Base-by-base conservation (phyloP, 1,284 basidiomycete genomes). In the Leucoagaricus sp. region DNA sequence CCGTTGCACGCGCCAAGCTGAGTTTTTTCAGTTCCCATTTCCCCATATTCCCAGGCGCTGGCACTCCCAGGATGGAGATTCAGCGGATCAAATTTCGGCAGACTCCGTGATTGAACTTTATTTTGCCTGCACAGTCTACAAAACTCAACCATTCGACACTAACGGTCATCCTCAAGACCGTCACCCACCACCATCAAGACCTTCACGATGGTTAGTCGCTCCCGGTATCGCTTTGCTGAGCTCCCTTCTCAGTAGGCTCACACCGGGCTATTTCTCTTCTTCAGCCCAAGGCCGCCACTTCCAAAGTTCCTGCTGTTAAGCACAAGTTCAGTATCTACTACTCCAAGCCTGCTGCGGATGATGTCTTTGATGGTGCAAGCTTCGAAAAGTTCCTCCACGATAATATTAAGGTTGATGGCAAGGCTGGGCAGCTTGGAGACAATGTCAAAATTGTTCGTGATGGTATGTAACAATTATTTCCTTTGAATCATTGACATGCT, bases 271-370 rank as follows among this genome's bases (percentile, higher is more conserved):
- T 75, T 67, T 62, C 70, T 68, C 60, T 66, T 62, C 59, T 73
- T 53, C 80, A 89, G 85, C 81, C 87, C 72, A 88, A 87, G 74
- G 79, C 83, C 69, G 69, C 86, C 67, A 67, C 87, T 69, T 79
- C 83, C 77, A 94, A 94, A 78, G 72, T 82, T 66, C 72, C 83
- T 67, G 76, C 83, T 67, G 72, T 83, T 58, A 92, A 90, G 78
- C 91, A 94, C 84, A 96, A 94, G 78, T 97, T 95, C 79, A 81
- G 89, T 73, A 86, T 98, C 73, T 94, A 97, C 86, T 96, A 93
- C 83, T 92, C 93, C 53, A 92, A 91, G 69, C 96, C 96, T 61
- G 94, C 93, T 55, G 78, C 82, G 62, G 94, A 96, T 75, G 87
- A 87, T 69, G 91, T 96, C 72, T 94, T 97, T 69, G 94, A 96